phyloP scores from a whole-genome alignment of 2,329 filamentous ascomycete genomes.

The Trichoderma atroviride region DNA sequence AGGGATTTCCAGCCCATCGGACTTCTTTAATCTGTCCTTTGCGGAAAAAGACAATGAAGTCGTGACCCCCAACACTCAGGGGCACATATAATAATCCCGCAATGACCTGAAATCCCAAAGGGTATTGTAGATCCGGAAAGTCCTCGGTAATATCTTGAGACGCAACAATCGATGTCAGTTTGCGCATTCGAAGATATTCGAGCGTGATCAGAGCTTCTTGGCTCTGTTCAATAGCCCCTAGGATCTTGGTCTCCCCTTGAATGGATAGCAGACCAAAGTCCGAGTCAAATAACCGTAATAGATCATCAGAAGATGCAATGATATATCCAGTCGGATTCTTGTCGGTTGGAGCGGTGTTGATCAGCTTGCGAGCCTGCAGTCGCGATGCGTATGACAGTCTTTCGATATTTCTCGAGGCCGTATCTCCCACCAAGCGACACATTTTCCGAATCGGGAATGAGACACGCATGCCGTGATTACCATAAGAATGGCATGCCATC shows the following conservation, averaged over 20 bases:
- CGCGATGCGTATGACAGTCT: constrained; percentile 82
- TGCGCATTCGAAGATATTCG: constrained; percentile 79
- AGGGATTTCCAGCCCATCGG: constrained; percentile 85
- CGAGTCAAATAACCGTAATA: constrained; percentile 81
- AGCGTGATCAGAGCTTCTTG: constrained; percentile 84
- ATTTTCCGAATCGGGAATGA: constrained; percentile 91
- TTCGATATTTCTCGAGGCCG: constrained; percentile 84
- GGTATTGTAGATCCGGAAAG: constrained; percentile 79
- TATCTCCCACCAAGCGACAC: constrained; percentile 85
- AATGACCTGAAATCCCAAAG: constrained; percentile 76
- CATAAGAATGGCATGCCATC: constrained; percentile 84
- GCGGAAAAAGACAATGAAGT: constrained; percentile 93
- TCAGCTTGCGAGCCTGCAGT: constrained; percentile 82
- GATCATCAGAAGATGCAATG: constrained; percentile 82
- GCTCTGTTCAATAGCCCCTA: constrained; percentile 73
- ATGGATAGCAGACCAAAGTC: constrained; percentile 87
- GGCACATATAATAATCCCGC: constrained; percentile 83
- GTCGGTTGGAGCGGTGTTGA: constrained; percentile 80
- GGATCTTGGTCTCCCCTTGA: constrained; percentile 82
- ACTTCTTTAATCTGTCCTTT: constrained; percentile 73
- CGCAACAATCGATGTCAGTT: constrained; percentile 72
- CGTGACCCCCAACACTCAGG: constrained; percentile 70
- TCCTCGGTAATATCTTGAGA: constrained; percentile 76
- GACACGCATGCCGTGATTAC: constrained; percentile 78
- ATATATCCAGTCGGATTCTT: constrained; percentile 88